Base-by-base conservation (phyloP, 495 filamentous ascomycete genomes). In the Glonium stellatum region DNA sequence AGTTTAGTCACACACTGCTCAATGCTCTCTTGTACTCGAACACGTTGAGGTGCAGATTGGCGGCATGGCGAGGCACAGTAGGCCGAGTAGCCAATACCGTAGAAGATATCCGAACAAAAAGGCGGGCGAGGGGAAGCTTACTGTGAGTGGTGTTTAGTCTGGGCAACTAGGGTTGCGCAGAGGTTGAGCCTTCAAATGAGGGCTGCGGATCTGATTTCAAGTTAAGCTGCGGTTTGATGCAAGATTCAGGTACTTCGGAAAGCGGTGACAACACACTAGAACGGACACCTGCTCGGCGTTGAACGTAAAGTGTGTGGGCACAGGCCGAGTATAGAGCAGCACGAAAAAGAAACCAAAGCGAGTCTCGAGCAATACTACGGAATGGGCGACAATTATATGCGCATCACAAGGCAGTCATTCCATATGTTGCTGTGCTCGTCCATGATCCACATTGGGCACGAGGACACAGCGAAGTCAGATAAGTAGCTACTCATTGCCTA, bases 11-110 rank as follows among this genome's bases (percentile, higher is more conserved):
- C 25, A 51, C 6, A 31, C 4, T 31, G 21, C 48, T 23, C 13
- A 51, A 31, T 51, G 13, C 12, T 22, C 48, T 22, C 48, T 31
- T 22, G 48, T 25, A 51, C 19, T 51, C 21, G 21, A 23, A 51
- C 48, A 51, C 48, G 48, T 51, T 23, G 48, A 51, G 19, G 48
- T 51, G 48, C 48, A 51, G 18, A 48, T 31, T 51, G 18, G 48
- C 48, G 48, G 48, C 6, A 25, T 22, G 31, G 23, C 23, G 48
- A 51, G 48, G 48, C 48, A 44, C 12, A 44, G 39, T 18, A 44
- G 4, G 10, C 39, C 39, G 27, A 31, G 27, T 3, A 6, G 27
- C 27, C 27, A 31, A 31, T 31, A 31, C 2, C 27, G 27, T 6
- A 6, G 27, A 6, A 31, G 27, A 31, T 31, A 3, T 6, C 3